Evolutionary conservation across 306 rosid genomes (phyloP), one percentile per base, ranked within the genome.

Genomic region (Styphnolobium japonicum): DNA sequence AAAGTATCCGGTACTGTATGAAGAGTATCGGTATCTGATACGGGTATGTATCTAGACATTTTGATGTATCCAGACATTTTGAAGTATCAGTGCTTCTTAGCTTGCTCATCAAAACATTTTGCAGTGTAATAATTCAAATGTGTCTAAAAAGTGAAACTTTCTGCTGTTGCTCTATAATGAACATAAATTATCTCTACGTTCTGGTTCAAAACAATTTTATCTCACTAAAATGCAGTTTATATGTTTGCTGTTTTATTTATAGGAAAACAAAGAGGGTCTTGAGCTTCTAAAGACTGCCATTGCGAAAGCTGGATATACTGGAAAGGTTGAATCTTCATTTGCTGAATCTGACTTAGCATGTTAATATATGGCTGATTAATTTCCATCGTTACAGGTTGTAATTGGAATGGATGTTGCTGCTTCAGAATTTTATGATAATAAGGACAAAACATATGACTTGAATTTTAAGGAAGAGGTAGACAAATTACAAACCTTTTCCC

Each of bases 321-420:
- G 93, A 77, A 85, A 93, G 89, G 99, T 94, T 69, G 49, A 62
- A 31, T 53, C 51, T 18, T 73, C 4, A 21, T 34, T 78, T 68
- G 4, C 64, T 33, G 75, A 73, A 49, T 72, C 12, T 33, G 42
- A 16, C 10, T 42, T 53, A 31, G 22, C 76, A 85, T 31, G 62
- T 43, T 62, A 27, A n/a, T 25, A 46, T 49, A 31, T 78, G 23
- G 25, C 56, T 82, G 48, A 82, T 69, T 75, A 36, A 29, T 67
- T 40, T 75, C 63, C 33, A 45, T 68, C 3, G 52, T 15, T 21
- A 31, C 71, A 94, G 98, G 98, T 95, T 80, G 97, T 95, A 37
- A 93, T 95, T 46, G 99, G 99, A 34, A 95, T 95, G 99, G 99
- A 95, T 67, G 99, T 95, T 88, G 99, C 99, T 80, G 99, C 99